Base-by-base conservation (phyloP, 2,329 filamentous ascomycete species). In the Gliomastix tumulicola region DNA sequence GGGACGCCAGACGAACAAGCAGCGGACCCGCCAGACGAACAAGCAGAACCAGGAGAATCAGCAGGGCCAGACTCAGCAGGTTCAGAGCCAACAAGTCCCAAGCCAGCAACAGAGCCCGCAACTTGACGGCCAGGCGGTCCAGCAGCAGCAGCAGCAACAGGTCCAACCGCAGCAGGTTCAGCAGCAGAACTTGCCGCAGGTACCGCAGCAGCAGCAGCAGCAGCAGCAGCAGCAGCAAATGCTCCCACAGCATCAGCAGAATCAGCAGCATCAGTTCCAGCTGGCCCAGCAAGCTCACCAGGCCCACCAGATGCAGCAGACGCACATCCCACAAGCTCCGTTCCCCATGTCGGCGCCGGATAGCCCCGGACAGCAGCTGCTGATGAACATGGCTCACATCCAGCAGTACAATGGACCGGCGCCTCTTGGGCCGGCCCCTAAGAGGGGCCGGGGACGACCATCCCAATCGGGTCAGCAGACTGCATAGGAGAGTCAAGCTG, bases 31-130 rank as follows among this genome's bases (percentile, higher is more conserved):
- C 20, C 32, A 21, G 15, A 16, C 32, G 20, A 19, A 21, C 2
- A 49, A 50, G 7, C 49, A 49, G 31, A 41, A 45, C 6, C 47
- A 48, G 13, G 55, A 50, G 7, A 49, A 49, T 30, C 41, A 45
- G 7, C 47, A 48, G 13, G 55, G 57, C 16, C 46, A 47, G 16
- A 36, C 39, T 28, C 22, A 36, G 6, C 34, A 36, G n/a, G 18
- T 18, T 19, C 34, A 21, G 17, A 33, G 9, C 9, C 32, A 34
- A 4, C 32, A 34, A 13, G 21, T 21, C 6, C 32, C 18, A 34
- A 19, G 15, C 3, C 17, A n/a, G 16, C 31, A 32, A n/a, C 31
- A 32, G 9, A 21, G 15, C 12, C 31, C 16, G 6, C 9, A 17
- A 9, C 9, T 18, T 9, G n/a, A 19, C 16, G 16, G 20, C 7